A percentile compares a stretch with the other conserved stretches of the same genome.
Evolutionary conservation across 2,329 filamentous ascomycete genomes (phyloP).

Genomic region (Nemania diffusa): DNA sequence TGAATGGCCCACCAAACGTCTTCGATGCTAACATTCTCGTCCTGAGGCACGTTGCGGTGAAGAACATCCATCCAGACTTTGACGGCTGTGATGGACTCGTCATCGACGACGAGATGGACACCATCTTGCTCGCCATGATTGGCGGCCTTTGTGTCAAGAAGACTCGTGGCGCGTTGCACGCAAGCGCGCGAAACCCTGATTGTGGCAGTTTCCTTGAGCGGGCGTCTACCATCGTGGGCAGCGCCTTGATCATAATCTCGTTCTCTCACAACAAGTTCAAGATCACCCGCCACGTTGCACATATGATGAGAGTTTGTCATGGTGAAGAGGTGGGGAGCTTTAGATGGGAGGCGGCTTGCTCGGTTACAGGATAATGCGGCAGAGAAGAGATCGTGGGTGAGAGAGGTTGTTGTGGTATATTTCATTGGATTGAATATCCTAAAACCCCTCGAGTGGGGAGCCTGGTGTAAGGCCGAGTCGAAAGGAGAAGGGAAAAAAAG

Average conservation of each 20-base stretch:
- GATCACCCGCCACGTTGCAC: not conserved
- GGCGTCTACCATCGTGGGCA: not conserved
- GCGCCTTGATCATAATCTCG: not conserved
- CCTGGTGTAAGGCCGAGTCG: no score
- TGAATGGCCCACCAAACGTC: slow-evolving; percentile 6
- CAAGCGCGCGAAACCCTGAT: slow-evolving; percentile 1
- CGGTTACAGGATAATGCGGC: not conserved
- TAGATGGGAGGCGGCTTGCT: not conserved
- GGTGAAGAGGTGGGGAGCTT: not conserved
- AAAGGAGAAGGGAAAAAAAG: no score
- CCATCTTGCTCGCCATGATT: not conserved
- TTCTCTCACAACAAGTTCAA: not conserved
- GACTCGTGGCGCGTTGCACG: not conserved
- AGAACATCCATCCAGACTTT: slow-evolving; percentile 8
- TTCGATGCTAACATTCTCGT: not conserved
- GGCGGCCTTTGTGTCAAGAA: not conserved
- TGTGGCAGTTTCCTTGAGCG: not conserved
- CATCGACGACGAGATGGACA: not conserved
- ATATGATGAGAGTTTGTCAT: not conserved
- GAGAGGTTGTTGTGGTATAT: not conserved
- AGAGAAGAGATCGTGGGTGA: not conserved
- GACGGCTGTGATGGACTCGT: slow-evolving; percentile 3
- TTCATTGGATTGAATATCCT: no score
- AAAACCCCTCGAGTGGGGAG: no score
- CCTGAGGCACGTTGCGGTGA: not conserved